Base-by-base conservation (phyloP, 306 rosid species). In the Datisca glomerata region DNA sequence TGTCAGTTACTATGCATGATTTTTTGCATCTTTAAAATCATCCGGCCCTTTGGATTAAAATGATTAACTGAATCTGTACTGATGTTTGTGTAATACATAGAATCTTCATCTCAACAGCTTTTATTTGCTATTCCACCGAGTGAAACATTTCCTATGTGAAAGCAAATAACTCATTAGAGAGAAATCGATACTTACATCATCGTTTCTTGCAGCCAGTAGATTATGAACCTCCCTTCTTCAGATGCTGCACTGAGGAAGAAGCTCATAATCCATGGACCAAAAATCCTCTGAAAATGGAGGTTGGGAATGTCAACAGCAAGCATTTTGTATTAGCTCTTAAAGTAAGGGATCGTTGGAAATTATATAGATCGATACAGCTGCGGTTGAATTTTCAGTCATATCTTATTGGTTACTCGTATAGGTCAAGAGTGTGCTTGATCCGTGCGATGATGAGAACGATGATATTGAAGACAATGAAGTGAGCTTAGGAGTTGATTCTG, bases 161-260 rank as follows among this genome's bases (percentile, higher is more conserved):
- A 52, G 17, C 24, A 39, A 40, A 39, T n/a, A 8, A 13, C 21
- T 18, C 45, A 29, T 50, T 22, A 12, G 8, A n/a, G 22, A 18
- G 41, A 13, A 17, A 34, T 35, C 8, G 5, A 8, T 52, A 40
- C 18, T 53, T 19, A 27, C 16, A 12, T 39, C 52, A 36, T 65
- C 41, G 66, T 28, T 20, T 42, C 24, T 43, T 80, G 86, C 92
- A 84, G 98, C 98, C 92, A 38, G 70, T 45, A 10, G 93, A 89
- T 57, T 89, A 89, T 45, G 92, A 89, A 64, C 98, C 98, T 64
- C 98, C 98, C 24, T 84, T 91, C 74, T 91, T 84, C 80, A 73
- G 78, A 60, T 53, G 80, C 46, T 91, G 85, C 70, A 10, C 72
- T 48, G 92, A 75, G 55, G 92, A 73, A 45, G 96, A 80, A 74